These are phyloP conservation scores for Pestalotiopsis sp. DNA, from an alignment of 2,329 filamentous ascomycete genomes.

Conservation along the genomic window DNA sequence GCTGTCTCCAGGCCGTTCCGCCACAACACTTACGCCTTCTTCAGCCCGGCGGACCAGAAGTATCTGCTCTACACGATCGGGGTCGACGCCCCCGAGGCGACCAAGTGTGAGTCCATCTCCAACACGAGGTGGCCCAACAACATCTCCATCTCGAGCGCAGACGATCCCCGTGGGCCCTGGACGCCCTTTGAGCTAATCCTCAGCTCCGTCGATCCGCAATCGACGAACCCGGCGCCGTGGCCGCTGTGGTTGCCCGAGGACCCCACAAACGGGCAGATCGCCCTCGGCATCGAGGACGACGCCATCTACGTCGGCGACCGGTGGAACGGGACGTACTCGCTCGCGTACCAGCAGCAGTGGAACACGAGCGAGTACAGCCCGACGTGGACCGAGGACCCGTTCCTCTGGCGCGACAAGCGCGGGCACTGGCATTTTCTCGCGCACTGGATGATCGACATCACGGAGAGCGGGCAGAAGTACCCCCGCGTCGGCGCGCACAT, in stretches of 20 bases:
- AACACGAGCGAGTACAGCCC: slow-evolving; percentile 18
- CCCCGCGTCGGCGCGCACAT: slow-evolving; percentile 26
- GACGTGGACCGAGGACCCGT: slow-evolving; percentile 28
- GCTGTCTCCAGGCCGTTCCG: slow-evolving; percentile 43
- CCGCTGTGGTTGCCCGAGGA: slow-evolving; percentile 33
- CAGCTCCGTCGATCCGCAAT: slow-evolving; percentile 13
- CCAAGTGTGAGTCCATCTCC: slow-evolving; percentile 25
- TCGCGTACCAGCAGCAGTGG: slow-evolving; percentile 11
- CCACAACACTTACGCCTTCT: slow-evolving; percentile 48
- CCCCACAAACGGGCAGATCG: slow-evolving; percentile 26
- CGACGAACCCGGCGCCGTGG: slow-evolving; percentile 44
- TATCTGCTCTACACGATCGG: slow-evolving; percentile 50
- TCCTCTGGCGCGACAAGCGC: slow-evolving; percentile 29
- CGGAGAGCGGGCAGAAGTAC: slow-evolving; percentile 21
- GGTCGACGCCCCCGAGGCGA: slow-evolving; percentile 23
- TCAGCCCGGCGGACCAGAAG: slow-evolving; percentile 41
- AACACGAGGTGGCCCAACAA: slow-evolving; percentile 23
- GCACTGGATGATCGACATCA: slow-evolving; percentile 28
- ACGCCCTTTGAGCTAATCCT: slow-evolving; percentile 17
- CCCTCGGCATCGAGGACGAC: slow-evolving; percentile 36
- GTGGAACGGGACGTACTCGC: slow-evolving; percentile 29
- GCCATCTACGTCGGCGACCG: slow-evolving; percentile 32
- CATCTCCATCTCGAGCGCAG: slow-evolving; percentile 32
- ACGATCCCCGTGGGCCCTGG: slow-evolving; percentile 23
- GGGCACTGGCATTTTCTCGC: slow-evolving; percentile 30